Percentiles rank a stretch among this genome's conserved stretches.
phyloP scores from a whole-genome alignment of 192 early-diverging fungal species.

The Dispira parvispora region DNA sequence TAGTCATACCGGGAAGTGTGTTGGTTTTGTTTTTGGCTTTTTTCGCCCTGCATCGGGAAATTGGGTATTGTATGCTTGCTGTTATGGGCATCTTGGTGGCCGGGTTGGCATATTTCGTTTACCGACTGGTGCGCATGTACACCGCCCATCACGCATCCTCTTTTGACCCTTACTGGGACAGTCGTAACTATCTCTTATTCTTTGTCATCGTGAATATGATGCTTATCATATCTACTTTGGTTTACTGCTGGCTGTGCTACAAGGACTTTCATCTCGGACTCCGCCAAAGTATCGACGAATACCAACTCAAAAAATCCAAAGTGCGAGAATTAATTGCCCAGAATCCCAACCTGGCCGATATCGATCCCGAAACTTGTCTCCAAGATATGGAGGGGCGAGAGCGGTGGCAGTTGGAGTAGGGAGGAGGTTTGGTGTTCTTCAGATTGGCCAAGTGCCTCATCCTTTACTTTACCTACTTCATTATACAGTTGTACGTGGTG shows the following conservation, averaged over 20 bases:
- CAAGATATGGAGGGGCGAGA: not conserved
- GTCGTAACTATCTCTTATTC: slow-evolving; percentile 30
- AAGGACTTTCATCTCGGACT: not conserved
- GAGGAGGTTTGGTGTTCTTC: too few species aligned
- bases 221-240: slow-evolving; percentile 10
- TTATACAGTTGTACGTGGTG: too few species aligned
- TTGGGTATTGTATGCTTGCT: slow-evolving; percentile 23
- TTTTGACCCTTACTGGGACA: slow-evolving; percentile 31
- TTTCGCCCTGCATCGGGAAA: slow-evolving; percentile 30
- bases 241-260: slow-evolving; percentile 1
- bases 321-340: not conserved
- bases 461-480: too few species aligned
- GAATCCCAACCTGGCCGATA: not conserved
- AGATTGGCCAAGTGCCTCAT: too few species aligned
- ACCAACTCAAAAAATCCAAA: not conserved
- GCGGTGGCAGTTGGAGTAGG: not conserved
- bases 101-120: slow-evolving; percentile 32
- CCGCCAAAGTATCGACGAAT: not conserved
- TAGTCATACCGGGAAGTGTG: slow-evolving; percentile 33
- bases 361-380: not conserved
- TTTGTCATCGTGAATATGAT: slow-evolving; percentile 29
- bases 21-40: slow-evolving; percentile 29
- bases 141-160: slow-evolving; percentile 2
- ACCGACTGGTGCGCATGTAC: slow-evolving; percentile 34
- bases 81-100: slow-evolving; percentile 26